phyloP scores from a whole-genome alignment of 2,329 filamentous ascomycete species.

The Ophiostoma australiae region DNA sequence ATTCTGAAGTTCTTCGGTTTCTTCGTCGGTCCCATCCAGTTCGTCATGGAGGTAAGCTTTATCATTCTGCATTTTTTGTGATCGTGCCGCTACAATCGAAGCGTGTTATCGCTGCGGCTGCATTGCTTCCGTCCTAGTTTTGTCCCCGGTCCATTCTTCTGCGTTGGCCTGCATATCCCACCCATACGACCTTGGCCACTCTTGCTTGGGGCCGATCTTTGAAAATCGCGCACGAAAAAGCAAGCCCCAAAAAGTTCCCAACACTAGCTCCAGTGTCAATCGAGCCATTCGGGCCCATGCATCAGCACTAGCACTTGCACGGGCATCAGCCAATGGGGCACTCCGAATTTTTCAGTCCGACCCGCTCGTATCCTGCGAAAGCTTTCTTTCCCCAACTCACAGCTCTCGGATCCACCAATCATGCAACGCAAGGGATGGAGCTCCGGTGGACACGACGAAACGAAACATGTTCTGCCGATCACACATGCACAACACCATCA shows the following conservation, averaged over 20 bases:
- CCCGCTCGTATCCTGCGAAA: conserved; percentile 3
- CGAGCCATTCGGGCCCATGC: neutral
- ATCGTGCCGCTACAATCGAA: neutral
- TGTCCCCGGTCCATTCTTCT: neutral
- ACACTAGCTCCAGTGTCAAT: neutral
- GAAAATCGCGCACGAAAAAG: conserved; percentile 24
- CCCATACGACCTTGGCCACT: neutral
- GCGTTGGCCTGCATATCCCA: neutral
- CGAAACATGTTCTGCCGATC: conserved; percentile 26
- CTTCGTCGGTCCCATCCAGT: conserved; percentile 86
- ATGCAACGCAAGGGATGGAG: conserved; percentile 9
- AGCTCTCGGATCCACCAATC: conserved; percentile 16
- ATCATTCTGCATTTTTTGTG: neutral
- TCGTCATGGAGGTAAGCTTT: conserved; percentile 77
- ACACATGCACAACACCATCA: neutral
- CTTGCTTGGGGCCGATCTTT: conserved; percentile 13
- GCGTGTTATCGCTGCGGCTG: neutral
- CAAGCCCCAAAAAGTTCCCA: neutral
- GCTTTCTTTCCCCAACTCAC: conserved; percentile 4
- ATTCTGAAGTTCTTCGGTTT: conserved; percentile 77
- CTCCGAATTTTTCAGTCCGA: neutral
- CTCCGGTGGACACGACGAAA: neutral
- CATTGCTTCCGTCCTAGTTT: neutral
- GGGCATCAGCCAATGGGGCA: conserved; percentile 16
- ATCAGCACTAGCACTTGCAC: conserved; percentile 15